phyloP scores from a whole-genome alignment of 1,284 basidiomycete genomes.

The Phellopilus nigrolimitatus region DNA sequence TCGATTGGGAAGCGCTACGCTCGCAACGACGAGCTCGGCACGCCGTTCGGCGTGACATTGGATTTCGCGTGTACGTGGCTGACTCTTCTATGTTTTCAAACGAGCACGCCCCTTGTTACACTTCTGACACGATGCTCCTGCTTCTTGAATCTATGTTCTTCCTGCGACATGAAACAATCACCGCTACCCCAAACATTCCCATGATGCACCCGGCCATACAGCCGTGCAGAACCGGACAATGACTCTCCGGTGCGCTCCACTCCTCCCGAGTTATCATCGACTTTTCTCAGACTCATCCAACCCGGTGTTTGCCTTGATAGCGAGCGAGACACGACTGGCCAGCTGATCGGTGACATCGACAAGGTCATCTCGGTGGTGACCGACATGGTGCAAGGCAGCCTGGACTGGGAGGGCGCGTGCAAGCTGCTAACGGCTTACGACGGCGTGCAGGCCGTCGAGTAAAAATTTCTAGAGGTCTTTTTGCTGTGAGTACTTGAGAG shows the following conservation, averaged over 20 bases:
- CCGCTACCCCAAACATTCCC: neutral
- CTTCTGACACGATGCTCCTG: neutral
- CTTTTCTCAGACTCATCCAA: constrained; percentile 2
- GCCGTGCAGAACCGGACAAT: constrained; percentile 84
- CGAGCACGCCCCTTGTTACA: no score
- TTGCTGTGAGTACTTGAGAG: constrained; percentile 21
- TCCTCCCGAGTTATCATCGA: neutral
- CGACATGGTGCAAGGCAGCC: constrained; percentile 67
- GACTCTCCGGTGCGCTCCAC: constrained; percentile 71
- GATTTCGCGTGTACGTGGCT: constrained; percentile 89
- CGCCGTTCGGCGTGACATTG: constrained; percentile 93
- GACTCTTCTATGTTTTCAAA: constrained; percentile 8
- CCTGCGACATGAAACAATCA: neutral
- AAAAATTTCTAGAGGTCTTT: no score
- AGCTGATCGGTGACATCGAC: constrained; percentile 91
- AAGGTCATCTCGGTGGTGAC: constrained; percentile 82
- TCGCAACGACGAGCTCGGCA: constrained; percentile 97
- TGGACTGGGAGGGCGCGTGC: constrained; percentile 80
- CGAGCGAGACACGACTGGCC: constrained; percentile 92
- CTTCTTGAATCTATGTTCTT: neutral
- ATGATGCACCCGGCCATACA: constrained; percentile 29
- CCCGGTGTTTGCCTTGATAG: constrained; percentile 33
- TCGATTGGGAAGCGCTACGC: constrained; percentile 97
- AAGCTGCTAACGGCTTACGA: constrained; percentile 75
- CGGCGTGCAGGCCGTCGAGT: constrained; percentile 84